phyloP scores from a whole-genome alignment of 1,284 basidiomycete species.

The Vanrija sp. region DNA sequence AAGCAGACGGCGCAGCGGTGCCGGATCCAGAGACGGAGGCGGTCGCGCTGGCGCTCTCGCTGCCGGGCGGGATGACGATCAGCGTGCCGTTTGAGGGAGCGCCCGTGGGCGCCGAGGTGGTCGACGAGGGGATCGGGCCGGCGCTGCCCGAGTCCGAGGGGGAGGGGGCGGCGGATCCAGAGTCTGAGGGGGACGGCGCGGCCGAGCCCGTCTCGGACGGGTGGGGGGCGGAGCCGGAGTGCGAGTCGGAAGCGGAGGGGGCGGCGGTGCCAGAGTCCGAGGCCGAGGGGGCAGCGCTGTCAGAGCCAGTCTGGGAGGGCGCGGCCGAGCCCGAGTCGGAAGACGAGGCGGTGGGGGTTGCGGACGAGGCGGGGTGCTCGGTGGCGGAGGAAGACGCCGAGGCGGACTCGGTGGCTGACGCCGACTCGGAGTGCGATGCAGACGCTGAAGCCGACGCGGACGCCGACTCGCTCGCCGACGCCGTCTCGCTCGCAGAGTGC shows the following conservation, averaged over 20 bases:
- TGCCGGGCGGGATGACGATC: background rate
- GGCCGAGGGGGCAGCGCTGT: background rate
- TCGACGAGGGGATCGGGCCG: background rate
- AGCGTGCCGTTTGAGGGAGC: background rate
- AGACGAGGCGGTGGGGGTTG: background rate
- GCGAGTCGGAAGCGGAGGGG: background rate
- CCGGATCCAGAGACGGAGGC: background rate
- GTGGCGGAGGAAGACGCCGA: background rate
- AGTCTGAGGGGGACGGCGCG: background rate
- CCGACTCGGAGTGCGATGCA: no score
- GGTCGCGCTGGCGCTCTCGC: no score
- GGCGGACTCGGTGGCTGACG: background rate
- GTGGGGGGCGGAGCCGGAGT: background rate
- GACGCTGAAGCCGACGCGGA: background rate
- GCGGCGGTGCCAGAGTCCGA: slow-evolving; percentile 2
- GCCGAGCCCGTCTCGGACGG: background rate
- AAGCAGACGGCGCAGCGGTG: background rate
- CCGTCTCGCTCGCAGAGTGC: background rate
- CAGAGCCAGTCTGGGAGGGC: background rate
- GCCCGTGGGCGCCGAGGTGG: background rate
- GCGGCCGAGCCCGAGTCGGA: background rate
- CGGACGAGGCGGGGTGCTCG: background rate
- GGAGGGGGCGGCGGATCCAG: background rate
- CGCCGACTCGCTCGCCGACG: background rate
- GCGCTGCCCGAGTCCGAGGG: background rate